These are phyloP conservation scores for Kockiozyma suomiensis DNA, from an alignment of 805 yeast genomes.

Conservation along the genomic window DNA sequence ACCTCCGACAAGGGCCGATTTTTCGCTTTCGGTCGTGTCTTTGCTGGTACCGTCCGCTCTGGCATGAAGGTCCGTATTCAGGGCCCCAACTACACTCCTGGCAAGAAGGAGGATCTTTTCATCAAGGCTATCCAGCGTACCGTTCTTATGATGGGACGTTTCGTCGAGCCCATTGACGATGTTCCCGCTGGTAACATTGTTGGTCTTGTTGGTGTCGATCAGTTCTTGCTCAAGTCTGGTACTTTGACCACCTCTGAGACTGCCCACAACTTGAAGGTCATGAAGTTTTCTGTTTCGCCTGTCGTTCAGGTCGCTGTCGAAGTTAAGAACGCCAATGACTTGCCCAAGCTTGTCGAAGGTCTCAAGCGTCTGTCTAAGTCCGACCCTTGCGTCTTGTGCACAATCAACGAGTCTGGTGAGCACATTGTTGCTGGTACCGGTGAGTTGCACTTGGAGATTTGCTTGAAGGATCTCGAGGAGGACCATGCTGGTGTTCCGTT, in stretches of 20 bases:
- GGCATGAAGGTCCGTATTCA: constrained; percentile 99
- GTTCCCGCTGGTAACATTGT: constrained; percentile 99
- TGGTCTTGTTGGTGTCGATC: constrained; percentile 99
- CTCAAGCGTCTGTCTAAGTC: constrained; percentile 99
- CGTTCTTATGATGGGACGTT: constrained; percentile 99
- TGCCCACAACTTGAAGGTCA: constrained; percentile 99
- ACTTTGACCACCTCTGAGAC: constrained; percentile 95
- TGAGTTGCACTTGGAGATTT: constrained; percentile 99
- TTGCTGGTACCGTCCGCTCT: constrained; percentile 98
- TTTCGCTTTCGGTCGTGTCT: constrained; percentile 99
- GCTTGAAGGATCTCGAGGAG: constrained; percentile 91
- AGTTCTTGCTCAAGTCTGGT: constrained; percentile 99
- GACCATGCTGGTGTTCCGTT: constrained; percentile 99
- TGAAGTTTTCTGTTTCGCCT: constrained; percentile 99
- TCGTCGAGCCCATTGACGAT: constrained; percentile 97
- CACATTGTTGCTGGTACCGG: constrained; percentile 99
- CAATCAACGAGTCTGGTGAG: constrained; percentile 94
- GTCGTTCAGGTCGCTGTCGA: constrained; percentile 99
- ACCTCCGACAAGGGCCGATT: constrained; percentile 99
- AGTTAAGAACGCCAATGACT: constrained; percentile 98
- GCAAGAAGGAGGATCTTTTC: constrained; percentile 97
- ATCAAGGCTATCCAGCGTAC: constrained; percentile 98
- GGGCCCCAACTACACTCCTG: constrained; percentile 99
- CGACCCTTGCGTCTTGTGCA: constrained; percentile 94
- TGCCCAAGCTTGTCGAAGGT: constrained; percentile 99